A percentile compares a stretch with the other conserved stretches of the same genome.
phyloP scores from a whole-genome alignment of 1,284 basidiomycete species.

The Caloboletus inedulis region DNA sequence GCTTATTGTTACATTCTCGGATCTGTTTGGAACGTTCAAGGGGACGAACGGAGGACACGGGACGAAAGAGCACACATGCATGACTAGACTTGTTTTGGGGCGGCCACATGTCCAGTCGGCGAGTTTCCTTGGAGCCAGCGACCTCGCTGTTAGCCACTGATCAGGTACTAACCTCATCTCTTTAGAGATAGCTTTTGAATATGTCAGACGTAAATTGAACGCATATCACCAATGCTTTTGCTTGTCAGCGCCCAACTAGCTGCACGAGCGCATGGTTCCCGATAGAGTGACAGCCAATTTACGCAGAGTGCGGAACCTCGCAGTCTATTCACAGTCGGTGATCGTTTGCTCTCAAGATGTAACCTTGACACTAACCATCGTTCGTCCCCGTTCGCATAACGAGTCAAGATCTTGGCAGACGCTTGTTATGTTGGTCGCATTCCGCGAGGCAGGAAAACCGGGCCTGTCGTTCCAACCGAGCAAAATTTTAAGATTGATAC shows the following conservation, averaged over 20 bases:
- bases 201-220: constrained; percentile 22
- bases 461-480: constrained; percentile 10
- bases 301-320: constrained; percentile 1
- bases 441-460: constrained; percentile 7
- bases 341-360: not conserved
- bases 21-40: constrained; percentile 26
- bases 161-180: constrained; percentile 7
- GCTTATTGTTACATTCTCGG: constrained; percentile 5
- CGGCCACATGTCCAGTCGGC: constrained; percentile 23
- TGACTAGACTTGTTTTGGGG: constrained; percentile 22
- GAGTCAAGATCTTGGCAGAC: not conserved
- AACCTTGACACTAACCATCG: not conserved
- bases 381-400: too few relatives aligned
- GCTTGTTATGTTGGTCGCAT: not conserved
- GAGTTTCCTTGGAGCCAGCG: not conserved
- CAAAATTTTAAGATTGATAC: constrained; percentile 3
- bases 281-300: constrained; percentile 13
- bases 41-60: constrained; percentile 13
- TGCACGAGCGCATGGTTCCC: constrained; percentile 2
- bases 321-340: not conserved
- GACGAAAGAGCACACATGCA: constrained; percentile 1
- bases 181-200: constrained; percentile 5
- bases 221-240: constrained; percentile 8
- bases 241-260: not conserved
- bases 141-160: not conserved